phyloP scores from a whole-genome alignment of 495 filamentous ascomycete species.

The Hyphodiscus hymeniophilus region DNA sequence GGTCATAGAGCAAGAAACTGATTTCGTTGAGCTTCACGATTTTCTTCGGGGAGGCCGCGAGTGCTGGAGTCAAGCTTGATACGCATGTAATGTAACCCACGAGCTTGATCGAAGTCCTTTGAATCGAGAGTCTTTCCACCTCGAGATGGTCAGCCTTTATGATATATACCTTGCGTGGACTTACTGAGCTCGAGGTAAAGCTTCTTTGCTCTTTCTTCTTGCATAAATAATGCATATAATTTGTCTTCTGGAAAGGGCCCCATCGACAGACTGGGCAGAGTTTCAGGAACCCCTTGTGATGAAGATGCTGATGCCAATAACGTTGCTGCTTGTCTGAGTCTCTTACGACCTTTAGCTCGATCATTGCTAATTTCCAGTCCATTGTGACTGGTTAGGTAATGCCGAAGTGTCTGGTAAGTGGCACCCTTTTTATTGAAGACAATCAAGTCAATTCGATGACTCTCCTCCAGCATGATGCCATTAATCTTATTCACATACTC shows the following conservation, averaged over 20 bases:
- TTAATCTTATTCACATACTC: conserved; percentile 36
- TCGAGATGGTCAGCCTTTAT: not conserved
- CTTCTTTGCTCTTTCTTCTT: conserved; percentile 5
- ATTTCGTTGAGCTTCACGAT: conserved; percentile 9
- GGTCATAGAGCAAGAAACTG: conserved; percentile 20
- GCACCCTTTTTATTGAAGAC: conserved; percentile 25
- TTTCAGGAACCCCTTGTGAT: not conserved
- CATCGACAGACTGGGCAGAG: not conserved
- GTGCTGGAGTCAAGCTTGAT: conserved; percentile 10
- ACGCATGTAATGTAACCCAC: conserved; percentile 7
- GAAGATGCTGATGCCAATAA: conserved; percentile 1
- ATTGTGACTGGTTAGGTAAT: not conserved
- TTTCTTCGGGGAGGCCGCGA: not conserved
- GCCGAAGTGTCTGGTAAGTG: not conserved
- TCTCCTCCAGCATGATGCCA: conserved; percentile 32
- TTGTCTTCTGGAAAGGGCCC: not conserved
- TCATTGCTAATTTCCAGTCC: not conserved
- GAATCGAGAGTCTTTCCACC: conserved; percentile 2
- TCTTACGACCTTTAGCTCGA: not conserved
- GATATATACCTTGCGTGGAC: not conserved
- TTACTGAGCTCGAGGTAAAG: conserved; percentile 8
- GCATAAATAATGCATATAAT: conserved; percentile 1
- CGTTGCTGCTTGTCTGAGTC: conserved; percentile 2
- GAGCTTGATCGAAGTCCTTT: conserved; percentile 12
- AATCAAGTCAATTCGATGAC: conserved; percentile 20